Percentiles rank a stretch among this genome's conserved stretches.
Evolutionary conservation across 768 basidiomycete species (phyloP).

Genomic region (Hygrocybe punicea): DNA sequence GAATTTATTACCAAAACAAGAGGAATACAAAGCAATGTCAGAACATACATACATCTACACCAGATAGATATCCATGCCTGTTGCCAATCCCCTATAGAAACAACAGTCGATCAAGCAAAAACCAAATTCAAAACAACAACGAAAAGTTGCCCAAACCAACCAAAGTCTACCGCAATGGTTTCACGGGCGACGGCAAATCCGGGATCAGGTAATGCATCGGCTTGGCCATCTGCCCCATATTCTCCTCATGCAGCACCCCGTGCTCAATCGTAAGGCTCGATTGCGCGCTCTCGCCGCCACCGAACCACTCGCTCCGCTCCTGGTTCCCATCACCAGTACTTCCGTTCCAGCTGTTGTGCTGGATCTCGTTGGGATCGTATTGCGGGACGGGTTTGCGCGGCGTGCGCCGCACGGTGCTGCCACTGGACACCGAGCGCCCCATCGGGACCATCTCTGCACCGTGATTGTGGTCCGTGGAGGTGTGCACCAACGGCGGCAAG

Average conservation of each 20-base stretch:
- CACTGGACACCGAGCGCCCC: slow-evolving; percentile 3
- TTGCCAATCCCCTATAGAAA: background rate
- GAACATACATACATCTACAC: background rate
- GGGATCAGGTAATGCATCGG: slow-evolving; percentile 59
- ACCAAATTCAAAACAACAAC: no score
- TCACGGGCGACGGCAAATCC: slow-evolving; percentile 45
- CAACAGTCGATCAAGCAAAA: no score
- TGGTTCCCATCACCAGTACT: background rate
- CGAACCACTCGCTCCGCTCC: no score
- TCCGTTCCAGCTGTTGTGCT: background rate
- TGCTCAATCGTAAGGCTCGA: slow-evolving; percentile 25
- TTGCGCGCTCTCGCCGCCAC: background rate
- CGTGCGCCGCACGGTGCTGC: slow-evolving; percentile 26
- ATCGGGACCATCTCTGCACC: slow-evolving; percentile 2
- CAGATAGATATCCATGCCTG: background rate
- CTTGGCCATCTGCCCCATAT: slow-evolving; percentile 43
- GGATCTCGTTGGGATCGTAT: slow-evolving; percentile 26
- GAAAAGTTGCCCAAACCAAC: no score
- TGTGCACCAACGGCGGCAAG: background rate
- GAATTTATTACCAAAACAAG: no score
- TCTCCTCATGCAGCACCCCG: slow-evolving; percentile 35
- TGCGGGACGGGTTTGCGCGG: slow-evolving; percentile 58
- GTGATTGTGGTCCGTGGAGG: background rate
- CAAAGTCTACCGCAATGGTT: background rate
- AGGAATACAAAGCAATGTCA: no score